Evolutionary conservation across 1,284 basidiomycete genomes (phyloP), one percentile per base, ranked within the genome.

Genomic region (Ceratobasidium sp.): DNA sequence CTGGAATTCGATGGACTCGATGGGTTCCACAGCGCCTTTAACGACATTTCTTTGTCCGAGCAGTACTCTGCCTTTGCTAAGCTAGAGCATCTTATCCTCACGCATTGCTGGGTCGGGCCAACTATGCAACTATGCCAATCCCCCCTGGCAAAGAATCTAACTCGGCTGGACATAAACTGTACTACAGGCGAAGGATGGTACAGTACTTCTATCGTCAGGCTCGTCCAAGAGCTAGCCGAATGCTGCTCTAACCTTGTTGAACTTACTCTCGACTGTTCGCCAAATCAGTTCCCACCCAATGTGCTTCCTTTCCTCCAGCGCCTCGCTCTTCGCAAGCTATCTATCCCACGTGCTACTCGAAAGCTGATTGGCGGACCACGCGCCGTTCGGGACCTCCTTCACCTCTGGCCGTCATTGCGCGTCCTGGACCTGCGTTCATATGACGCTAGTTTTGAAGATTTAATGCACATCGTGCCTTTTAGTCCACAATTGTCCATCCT

Each of bases 21-120:
- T 39, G 56, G 56, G 31, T 59, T 59, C 19, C 37, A 37, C 31
- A 59, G 56, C n/a, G 56, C 56, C 19, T 59, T 59, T 37, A 59
- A 22, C 9, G 19, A 22, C 37, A n/a, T 16, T 6, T 34, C 29
- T n/a, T n/a, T 37, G 4, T 37, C 56, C n/a, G 29, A 34, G n/a
- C 56, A 34, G n/a, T 22, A 8, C 29, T 16, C 31, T 24, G 29
- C 56, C 6, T 59, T 59, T 59, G n/a, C 56, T 22, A 59, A 37
- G 2, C 59, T 61, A 24, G 37, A 61, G 37, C 39, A 41, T 61
- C 37, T 61, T 34, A 34, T 41, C 24, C 39, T 61, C 29, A 22
- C 13, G 6, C n/a, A 37, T 13, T 41, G 16, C 8, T 61, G 39
- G 34, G 37, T 24, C 16, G 22, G 34, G 24, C 34, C 39, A 24